Base-by-base conservation (phyloP, 78 protist species). In the Pelomyxa schiedti region DNA sequence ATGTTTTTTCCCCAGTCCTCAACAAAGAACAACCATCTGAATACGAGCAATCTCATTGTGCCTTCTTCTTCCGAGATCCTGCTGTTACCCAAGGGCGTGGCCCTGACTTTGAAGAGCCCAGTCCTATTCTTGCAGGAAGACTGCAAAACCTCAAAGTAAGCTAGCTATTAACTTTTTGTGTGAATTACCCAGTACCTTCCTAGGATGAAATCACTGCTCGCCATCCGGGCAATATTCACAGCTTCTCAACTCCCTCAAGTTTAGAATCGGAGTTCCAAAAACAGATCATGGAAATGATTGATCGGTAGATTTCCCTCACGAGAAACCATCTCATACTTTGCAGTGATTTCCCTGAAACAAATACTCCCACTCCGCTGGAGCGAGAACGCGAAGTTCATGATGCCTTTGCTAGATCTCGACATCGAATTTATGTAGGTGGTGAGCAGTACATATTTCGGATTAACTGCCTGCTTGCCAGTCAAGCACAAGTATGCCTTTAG, bases 341-440 rank as follows among this genome's bases (percentile, higher is more conserved):
- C 32, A n/a, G 70, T 9, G 70, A 66, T 22, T 66, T 66, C 37
- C 70, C 70, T 9, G 70, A 66, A 9, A 22, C 24, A 9, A 36
- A 66, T 9, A 22, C 70, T n/a, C 70, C 70, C 24, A 30, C 70
- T 9, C 70, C 70, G 29, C 29, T 66, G 29, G 65, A 66, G 70
- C 29, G 37, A 8, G 70, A 66, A 9, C 70, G 70, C 37, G 37
- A 9, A 36, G 9, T 22, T 9, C 70, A 66, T 9, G 37, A 66
- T 8, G 70, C 70, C 37, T 66, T 66, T 66, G 65, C 29, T 9
- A 22, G 37, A 9, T 66, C 70, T 8, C 29, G 70, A 8, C 9
- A n/a, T 9, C 70, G 70, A 9, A 36, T 66, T 9, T 66, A 66
- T 36, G 70, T 66, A 9, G 70, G 70, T n/a, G 37, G 70, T 9